These are phyloP conservation scores for Yarrowia bubula DNA, from an alignment of 805 yeast species.

Conservation along the genomic window DNA sequence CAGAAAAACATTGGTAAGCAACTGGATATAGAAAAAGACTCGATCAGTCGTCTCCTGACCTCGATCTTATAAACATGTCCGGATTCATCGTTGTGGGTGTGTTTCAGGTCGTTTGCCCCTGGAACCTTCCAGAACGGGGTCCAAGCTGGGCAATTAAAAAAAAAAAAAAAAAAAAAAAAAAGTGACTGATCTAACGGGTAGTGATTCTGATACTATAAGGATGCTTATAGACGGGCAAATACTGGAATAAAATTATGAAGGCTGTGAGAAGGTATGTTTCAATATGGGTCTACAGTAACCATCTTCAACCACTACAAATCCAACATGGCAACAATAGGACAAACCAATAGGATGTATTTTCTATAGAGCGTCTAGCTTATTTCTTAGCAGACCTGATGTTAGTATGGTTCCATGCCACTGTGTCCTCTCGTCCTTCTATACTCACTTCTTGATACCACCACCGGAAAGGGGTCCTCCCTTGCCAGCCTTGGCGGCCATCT, in stretches of 20 bases:
- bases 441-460: constrained; percentile 89
- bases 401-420: neutral
- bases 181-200: too few species aligned
- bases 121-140: neutral
- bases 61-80: too few species aligned
- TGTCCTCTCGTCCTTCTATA: neutral
- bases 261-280: too few species aligned
- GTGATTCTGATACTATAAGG: too few species aligned
- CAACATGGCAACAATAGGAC: neutral
- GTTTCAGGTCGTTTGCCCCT: neutral
- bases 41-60: neutral
- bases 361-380: neutral
- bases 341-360: neutral
- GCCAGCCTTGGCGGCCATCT: constrained; percentile 79
- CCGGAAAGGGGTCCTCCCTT: constrained; percentile 90
- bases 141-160: too few species aligned
- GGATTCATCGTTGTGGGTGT: too few species aligned
- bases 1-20: neutral
- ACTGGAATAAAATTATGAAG: too few species aligned
- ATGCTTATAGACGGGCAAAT: too few species aligned
- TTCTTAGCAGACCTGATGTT: constrained; percentile 15
- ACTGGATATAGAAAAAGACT: neutral
- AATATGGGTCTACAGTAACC: too few species aligned
- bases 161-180: too few species aligned
- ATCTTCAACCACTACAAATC: too few species aligned